Conservation (phyloP, 2,329 filamentous ascomycete species). For the Pyrenophora teres region DNA sequence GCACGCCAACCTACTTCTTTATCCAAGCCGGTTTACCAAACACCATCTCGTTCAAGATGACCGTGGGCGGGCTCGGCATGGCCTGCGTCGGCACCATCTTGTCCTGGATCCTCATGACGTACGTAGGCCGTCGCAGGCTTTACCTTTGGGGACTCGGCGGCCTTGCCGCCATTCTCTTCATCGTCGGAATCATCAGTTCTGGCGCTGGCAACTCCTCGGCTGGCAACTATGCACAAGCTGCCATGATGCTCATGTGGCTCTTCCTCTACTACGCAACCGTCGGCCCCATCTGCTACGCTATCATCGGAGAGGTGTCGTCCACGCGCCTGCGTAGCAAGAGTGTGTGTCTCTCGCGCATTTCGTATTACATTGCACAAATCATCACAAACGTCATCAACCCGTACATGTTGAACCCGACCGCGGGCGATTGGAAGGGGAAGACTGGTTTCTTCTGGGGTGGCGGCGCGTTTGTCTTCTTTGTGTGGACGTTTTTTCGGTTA, state of each 20-base stretch:
- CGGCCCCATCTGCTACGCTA: constrained; percentile 83
- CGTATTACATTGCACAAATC: constrained; percentile 69
- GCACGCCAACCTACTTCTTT: constrained; percentile 51
- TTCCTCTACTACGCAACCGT: constrained; percentile 81
- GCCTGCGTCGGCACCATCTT: constrained; percentile 67
- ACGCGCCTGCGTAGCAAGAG: constrained; percentile 84
- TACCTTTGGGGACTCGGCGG: constrained; percentile 69
- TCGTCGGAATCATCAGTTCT: constrained; percentile 69
- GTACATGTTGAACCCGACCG: constrained; percentile 48
- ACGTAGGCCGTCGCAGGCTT: constrained; percentile 72
- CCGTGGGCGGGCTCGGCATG: constrained; percentile 59
- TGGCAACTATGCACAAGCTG: constrained; percentile 28
- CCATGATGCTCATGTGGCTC: constrained; percentile 44
- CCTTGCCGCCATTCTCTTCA: constrained; percentile 70
- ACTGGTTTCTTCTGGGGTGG: constrained; percentile 84
- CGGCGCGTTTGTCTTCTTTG: constrained; percentile 71
- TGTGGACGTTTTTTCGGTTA: constrained; percentile 77
- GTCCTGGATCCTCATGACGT: constrained; percentile 78
- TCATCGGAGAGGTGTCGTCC: constrained; percentile 81
- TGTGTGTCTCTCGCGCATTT: constrained; percentile 75
- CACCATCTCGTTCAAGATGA: constrained; percentile 47
- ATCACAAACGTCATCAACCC: constrained; percentile 79
- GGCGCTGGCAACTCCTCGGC: constrained; percentile 50
- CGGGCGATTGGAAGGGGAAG: constrained; percentile 79
- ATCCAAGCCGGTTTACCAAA: constrained; percentile 49